Evolutionary conservation across 2,329 filamentous ascomycete species (phyloP).

Genomic region (Bipolaris zeicola): DNA sequence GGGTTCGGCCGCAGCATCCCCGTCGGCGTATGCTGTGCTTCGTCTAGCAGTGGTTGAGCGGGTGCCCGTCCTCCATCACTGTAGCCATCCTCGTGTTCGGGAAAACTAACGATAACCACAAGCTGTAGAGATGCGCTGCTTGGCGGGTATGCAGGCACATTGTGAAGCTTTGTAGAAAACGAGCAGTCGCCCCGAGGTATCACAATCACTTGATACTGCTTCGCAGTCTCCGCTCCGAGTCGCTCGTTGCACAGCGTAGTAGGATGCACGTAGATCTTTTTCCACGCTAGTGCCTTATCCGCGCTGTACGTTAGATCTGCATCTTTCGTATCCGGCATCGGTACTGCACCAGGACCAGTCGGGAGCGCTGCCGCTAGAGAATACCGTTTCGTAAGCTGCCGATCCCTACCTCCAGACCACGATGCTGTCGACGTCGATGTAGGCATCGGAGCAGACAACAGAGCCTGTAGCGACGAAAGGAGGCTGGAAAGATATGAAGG

Average conservation of each 20-base stretch:
- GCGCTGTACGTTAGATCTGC: constrained; percentile 41
- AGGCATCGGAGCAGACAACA: constrained; percentile 36
- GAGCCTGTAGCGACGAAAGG: constrained; percentile 44
- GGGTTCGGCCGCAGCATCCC: constrained; percentile 73
- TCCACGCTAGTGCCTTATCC: constrained; percentile 66
- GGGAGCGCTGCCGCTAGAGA: constrained; percentile 58
- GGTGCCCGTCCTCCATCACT: constrained; percentile 35
- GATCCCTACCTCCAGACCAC: constrained; percentile 9
- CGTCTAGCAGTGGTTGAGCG: constrained; percentile 74
- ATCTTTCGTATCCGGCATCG: constrained; percentile 65
- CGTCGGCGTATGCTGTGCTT: constrained; percentile 70
- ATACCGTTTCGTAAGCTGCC: constrained; percentile 30
- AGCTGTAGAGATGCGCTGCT: constrained; percentile 70
- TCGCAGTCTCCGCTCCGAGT: constrained; percentile 59
- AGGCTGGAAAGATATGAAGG: constrained; percentile 43
- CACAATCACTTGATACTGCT: constrained; percentile 75
- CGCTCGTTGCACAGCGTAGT: constrained; percentile 68
- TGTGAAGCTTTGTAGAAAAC: constrained; percentile 80
- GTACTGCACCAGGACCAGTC: constrained; percentile 68
- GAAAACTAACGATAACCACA: constrained; percentile 75
- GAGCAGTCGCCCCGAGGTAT: constrained; percentile 82
- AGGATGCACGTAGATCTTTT: constrained; percentile 69
- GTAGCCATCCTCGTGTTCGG: constrained; percentile 50
- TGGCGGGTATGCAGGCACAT: constrained; percentile 79
- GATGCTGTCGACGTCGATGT: constrained; percentile 18